Percentiles rank a stretch among this genome's conserved stretches.
Conservation (phyloP, 192 early-diverging fungal genomes). For the Anaeromyces robustus region DNA sequence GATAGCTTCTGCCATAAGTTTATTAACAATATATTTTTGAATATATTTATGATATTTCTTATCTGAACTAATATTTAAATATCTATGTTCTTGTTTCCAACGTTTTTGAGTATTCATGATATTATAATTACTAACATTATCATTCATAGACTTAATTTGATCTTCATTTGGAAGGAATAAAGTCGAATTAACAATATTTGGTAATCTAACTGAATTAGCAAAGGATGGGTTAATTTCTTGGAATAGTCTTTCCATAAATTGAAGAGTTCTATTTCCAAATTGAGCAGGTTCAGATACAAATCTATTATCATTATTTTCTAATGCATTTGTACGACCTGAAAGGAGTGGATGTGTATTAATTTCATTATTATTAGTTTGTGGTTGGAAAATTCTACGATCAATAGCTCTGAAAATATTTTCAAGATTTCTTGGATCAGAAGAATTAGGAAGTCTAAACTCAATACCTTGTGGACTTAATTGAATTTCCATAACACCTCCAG, state of each 20-base stretch:
- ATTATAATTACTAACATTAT: constrained; percentile 1
- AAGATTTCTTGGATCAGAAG: not conserved
- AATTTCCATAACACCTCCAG: constrained; percentile 20
- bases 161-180: not conserved
- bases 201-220: not conserved
- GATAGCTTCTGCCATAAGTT: constrained; percentile 58
- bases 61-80: constrained; percentile 53
- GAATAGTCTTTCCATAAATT: not conserved
- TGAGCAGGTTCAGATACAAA: not conserved
- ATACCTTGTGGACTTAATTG: not conserved
- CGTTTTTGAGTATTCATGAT: constrained; percentile 57
- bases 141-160: not conserved
- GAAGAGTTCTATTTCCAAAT: not conserved
- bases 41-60: constrained; percentile 36
- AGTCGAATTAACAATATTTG: not conserved
- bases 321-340: not conserved
- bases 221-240: not conserved
- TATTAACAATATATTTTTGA: constrained; percentile 51
- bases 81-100: constrained; percentile 72
- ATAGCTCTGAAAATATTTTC: not conserved
- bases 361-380: not conserved
- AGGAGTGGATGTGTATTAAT: not conserved
- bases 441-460: not conserved
- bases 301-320: not conserved
- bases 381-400: not conserved